These are phyloP conservation scores for Malassezia caprae DNA, from an alignment of 1,284 basidiomycete genomes.

Conservation along the genomic window DNA sequence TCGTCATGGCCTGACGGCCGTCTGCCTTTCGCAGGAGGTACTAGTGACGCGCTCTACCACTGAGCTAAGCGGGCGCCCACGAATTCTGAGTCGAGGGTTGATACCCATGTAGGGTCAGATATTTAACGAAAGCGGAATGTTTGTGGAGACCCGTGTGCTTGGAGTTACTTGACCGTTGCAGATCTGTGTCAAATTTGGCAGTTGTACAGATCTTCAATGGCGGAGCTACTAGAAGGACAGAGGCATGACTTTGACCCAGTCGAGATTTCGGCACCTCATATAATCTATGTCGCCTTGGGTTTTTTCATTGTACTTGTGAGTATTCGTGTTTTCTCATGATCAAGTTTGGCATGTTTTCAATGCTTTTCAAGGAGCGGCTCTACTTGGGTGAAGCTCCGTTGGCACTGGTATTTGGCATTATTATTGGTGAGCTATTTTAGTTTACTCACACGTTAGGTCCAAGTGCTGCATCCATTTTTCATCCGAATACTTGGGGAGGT, in stretches of 20 bases:
- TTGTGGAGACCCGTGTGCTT: background rate
- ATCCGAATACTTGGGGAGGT: constrained; percentile 72
- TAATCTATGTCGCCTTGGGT: constrained; percentile 43
- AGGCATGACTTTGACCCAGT: constrained; percentile 34
- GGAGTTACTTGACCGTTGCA: background rate
- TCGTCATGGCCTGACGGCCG: constrained; percentile 11
- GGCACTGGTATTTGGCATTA: constrained; percentile 87
- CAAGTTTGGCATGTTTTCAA: constrained; percentile 86
- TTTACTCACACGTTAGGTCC: constrained; percentile 51
- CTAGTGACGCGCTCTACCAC: constrained; percentile 60
- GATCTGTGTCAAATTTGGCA: background rate
- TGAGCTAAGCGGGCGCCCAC: constrained; percentile 52
- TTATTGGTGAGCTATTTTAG: constrained; percentile 54
- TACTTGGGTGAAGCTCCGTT: constrained; percentile 95
- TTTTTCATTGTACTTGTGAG: constrained; percentile 33
- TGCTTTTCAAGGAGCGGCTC: constrained; percentile 80
- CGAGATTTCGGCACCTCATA: constrained; percentile 40
- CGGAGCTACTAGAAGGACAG: constrained; percentile 10
- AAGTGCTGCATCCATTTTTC: constrained; percentile 71
- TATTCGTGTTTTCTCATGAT: constrained; percentile 5
- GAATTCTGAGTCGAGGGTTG: background rate
- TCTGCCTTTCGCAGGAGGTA: constrained; percentile 35
- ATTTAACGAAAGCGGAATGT: background rate
- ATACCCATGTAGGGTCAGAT: background rate
- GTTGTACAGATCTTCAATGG: background rate